A percentile compares a stretch with the other conserved stretches of the same genome.
Conservation (phyloP, 345 rosid genomes). For the Eucalyptus brandiana region DNA sequence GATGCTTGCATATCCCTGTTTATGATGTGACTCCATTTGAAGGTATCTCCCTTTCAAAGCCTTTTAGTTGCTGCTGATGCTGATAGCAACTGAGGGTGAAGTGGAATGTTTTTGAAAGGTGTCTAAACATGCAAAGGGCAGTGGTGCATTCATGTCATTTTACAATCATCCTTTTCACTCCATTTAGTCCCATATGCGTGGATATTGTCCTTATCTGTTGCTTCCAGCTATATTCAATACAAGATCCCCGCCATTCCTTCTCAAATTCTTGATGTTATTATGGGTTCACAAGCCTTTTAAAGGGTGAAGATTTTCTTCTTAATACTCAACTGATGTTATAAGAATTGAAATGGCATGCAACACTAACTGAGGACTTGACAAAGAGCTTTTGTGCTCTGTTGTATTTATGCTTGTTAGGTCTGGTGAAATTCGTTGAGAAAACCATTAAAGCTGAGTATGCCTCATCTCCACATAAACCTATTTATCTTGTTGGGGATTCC, state of each 20-base stretch:
- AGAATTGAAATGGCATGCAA: neutral
- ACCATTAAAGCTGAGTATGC: conserved; percentile 42
- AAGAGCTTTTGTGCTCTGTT: neutral
- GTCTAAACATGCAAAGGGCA: neutral
- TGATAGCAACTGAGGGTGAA: neutral
- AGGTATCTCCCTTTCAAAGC: conserved; percentile 21
- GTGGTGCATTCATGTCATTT: neutral
- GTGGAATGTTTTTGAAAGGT: neutral
- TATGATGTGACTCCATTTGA: conserved; percentile 66
- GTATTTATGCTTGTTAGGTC: conserved; percentile 14
- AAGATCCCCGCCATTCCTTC: neutral
- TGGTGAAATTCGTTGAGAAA: conserved; percentile 59
- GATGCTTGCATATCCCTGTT: conserved; percentile 83
- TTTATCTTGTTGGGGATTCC: conserved; percentile 89
- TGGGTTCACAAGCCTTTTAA: neutral
- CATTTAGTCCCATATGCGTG: neutral
- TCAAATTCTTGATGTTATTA: neutral
- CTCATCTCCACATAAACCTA: conserved; percentile 55
- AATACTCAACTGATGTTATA: neutral
- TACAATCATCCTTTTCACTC: neutral
- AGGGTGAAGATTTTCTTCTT: neutral
- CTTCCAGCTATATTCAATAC: neutral
- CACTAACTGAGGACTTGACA: neutral
- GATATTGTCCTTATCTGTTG: neutral
- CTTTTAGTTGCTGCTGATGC: neutral